Evolutionary conservation across 371 early-diverging fungal genomes (phyloP), one percentile per base, ranked within the genome.

Genomic region (Mucor plumbeus): DNA sequence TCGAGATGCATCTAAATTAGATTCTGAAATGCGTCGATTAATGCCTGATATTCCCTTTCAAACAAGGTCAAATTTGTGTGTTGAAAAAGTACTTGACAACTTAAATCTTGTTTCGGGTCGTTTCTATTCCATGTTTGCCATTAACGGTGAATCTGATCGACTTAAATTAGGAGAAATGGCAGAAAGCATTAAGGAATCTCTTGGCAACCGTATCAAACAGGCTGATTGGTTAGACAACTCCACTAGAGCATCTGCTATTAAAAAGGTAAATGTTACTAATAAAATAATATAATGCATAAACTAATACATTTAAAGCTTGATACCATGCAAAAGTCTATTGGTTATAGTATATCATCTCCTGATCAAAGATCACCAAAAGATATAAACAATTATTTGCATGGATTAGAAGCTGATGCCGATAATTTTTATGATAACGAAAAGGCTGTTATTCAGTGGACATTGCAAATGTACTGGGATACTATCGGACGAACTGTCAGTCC

Each of bases 211-310:
- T 14, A 81, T 88, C 33, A 44, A 76, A 26, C 65, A 76, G 5
- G 63, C 81, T 4, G 73, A 77, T 50, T 90, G 88, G 88, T 67
- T 90, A 7, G 89, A 90, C 71, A 47, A 71, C 4, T 47, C 70
- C 15, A 89, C 89, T 0, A 68, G 79, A 17, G 59, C 63, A 14
- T 69, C 71, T 8, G 90, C 89, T 1, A 68, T 79, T 15, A 72
- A 79, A 36, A 89, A 90, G 71, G 82, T 83, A 79, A 59, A 10
- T 38, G 9, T 5, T 36, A 64, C 65, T 17, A 59, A 77, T 31
- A 63, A 66, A 7, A 38, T 7, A 9, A 38, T 0, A 1, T 5
- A 7, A n/a, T 9, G 9, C n/a, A 9, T 47, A 17, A 47, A 9
- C 9, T 19, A 19, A 19, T 19, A 8, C 19, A 7, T 26, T 26